Conservation (phyloP, 1,139 yeast species). For the Blastobotrys arbuscula region DNA sequence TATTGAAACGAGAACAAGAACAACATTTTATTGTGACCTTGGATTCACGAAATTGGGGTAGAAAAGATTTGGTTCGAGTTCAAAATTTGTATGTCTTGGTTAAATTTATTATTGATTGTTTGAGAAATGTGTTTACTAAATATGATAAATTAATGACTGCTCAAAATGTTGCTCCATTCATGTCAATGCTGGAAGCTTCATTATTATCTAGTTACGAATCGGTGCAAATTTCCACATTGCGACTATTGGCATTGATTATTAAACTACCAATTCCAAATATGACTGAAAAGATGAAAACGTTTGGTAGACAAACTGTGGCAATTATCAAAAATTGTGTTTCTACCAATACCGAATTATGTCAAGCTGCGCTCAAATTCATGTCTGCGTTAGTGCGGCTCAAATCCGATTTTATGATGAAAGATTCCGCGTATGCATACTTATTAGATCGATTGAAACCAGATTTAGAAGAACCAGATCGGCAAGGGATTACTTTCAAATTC, state of each 20-base stretch:
- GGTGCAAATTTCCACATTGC: constrained; percentile 62
- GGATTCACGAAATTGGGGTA: constrained; percentile 52
- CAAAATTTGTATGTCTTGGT: constrained; percentile 50
- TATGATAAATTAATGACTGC: constrained; percentile 52
- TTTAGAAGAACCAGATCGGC: constrained; percentile 83
- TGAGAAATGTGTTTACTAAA: constrained; percentile 65
- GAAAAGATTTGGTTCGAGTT: constrained; percentile 48
- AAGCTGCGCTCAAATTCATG: constrained; percentile 68
- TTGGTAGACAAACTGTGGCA: constrained; percentile 47
- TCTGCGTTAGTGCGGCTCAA: constrained; percentile 69
- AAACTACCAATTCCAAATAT: constrained; percentile 59
- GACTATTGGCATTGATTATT: constrained; percentile 55
- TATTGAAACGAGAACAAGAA: constrained; percentile 20
- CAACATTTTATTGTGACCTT: constrained; percentile 65
- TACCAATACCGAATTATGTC: constrained; percentile 78
- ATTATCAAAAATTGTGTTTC: constrained; percentile 71
- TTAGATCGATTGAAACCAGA: constrained; percentile 79
- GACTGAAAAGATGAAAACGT: constrained; percentile 36
- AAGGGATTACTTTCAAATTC: constrained; percentile 82
- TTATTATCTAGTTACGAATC: constrained; percentile 66
- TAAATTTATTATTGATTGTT: constrained; percentile 69
- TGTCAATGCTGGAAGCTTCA: constrained; percentile 63
- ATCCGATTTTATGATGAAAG: constrained; percentile 59
- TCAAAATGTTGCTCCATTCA: constrained; percentile 61
- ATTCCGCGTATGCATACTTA: constrained; percentile 67